These are phyloP conservation scores for Geranomyces michiganensis DNA, from an alignment of 192 early-diverging fungal species.

Conservation along the genomic window DNA sequence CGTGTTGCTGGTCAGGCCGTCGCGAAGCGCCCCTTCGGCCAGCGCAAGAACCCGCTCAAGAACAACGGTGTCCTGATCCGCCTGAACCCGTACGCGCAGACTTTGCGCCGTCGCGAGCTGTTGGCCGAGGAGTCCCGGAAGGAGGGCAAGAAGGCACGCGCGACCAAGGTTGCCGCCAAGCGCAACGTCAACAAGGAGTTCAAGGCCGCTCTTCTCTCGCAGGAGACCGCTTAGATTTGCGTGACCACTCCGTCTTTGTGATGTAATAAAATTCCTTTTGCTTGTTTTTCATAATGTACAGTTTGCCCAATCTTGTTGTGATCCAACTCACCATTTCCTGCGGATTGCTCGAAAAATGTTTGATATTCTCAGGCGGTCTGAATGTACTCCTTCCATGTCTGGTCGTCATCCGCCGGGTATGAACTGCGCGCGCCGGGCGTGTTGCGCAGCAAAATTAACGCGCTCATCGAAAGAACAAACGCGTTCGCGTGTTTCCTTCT, in stretches of 20 bases:
- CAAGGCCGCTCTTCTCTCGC: conserved; percentile 22
- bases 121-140: conserved; percentile 40
- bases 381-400: no score
- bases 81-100: conserved; percentile 96
- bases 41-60: conserved; percentile 98
- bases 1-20: conserved; percentile 76
- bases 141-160: conserved; percentile 33
- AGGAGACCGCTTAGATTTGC: conserved; percentile 22
- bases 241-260: background rate
- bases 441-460: no score
- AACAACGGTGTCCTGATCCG: conserved; percentile 89
- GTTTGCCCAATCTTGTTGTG: no score
- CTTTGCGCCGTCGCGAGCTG: conserved; percentile 64
- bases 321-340: no score
- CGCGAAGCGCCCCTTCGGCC: conserved; percentile 90
- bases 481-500: no score
- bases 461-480: no score
- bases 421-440: no score
- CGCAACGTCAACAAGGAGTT: conserved; percentile 40
- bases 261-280: conserved; percentile 4
- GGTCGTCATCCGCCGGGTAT: no score
- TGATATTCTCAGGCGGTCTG: no score
- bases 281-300: background rate
- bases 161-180: conserved; percentile 43
- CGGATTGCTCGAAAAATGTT: no score